phyloP scores from a whole-genome alignment of 495 filamentous ascomycete genomes.

The Podospora sp. region DNA sequence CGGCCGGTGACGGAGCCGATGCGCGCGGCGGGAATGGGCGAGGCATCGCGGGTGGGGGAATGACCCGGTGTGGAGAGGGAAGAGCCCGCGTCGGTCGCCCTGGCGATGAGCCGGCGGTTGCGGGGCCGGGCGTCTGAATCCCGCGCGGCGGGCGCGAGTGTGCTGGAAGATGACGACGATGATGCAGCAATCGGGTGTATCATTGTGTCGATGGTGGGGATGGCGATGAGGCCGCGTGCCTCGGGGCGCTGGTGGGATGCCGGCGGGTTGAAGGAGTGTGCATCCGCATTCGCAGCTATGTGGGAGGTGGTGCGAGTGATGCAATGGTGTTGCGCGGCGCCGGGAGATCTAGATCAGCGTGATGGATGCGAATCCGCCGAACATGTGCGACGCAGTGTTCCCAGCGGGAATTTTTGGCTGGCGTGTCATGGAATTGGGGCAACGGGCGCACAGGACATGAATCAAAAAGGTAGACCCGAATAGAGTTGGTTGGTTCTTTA shows the following conservation, averaged over 20 bases:
- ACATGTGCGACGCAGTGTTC: background rate
- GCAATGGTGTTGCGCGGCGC: background rate
- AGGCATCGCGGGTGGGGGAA: slow-evolving; percentile 38
- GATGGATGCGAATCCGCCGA: slow-evolving; percentile 1
- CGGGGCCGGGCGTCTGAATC: slow-evolving; percentile 36
- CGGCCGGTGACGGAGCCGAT: slow-evolving; percentile 41
- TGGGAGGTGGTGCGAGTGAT: slow-evolving; percentile 12
- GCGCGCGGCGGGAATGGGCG: slow-evolving; percentile 46
- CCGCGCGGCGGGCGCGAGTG: slow-evolving; percentile 26
- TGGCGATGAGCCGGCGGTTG: slow-evolving; percentile 34
- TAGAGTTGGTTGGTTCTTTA: background rate
- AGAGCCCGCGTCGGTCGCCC: slow-evolving; percentile 22
- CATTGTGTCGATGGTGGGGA: slow-evolving; percentile 34
- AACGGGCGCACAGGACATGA: background rate
- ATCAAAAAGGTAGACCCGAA: background rate
- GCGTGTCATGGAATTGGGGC: slow-evolving; percentile 5
- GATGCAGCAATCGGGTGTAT: slow-evolving; percentile 27
- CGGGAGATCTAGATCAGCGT: background rate
- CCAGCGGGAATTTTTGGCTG: background rate
- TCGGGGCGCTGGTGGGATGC: slow-evolving; percentile 31
- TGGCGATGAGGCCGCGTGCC: slow-evolving; percentile 32
- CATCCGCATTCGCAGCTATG: slow-evolving; percentile 26
- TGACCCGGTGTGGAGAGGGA: slow-evolving; percentile 31
- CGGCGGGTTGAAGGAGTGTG: slow-evolving; percentile 21
- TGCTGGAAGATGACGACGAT: slow-evolving; percentile 30